These are phyloP conservation scores for Eucalyptus polybractea DNA, from an alignment of 345 rosid genomes.

Conservation along the genomic window DNA sequence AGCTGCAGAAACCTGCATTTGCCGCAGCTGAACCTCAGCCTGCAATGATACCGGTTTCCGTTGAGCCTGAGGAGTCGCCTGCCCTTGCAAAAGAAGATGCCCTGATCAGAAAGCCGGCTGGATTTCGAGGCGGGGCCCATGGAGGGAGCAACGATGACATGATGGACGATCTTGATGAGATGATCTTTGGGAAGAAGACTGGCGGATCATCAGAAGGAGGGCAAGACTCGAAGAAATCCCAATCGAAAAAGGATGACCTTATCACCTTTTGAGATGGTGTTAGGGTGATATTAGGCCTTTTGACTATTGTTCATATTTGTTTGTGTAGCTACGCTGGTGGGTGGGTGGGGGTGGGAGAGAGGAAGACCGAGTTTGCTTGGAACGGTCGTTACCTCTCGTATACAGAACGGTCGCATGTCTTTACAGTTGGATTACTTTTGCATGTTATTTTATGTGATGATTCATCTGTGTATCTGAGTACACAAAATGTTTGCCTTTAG, in stretches of 20 bases:
- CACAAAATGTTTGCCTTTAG: background rate
- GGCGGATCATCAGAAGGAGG: conserved; percentile 39
- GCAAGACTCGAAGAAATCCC: conserved; percentile 45
- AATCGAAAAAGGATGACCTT: conserved; percentile 67
- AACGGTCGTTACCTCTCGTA: background rate
- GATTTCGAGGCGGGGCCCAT: conserved; percentile 34
- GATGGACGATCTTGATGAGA: conserved; percentile 98
- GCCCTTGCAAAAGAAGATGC: conserved; percentile 42
- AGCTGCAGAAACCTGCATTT: conserved; percentile 39
- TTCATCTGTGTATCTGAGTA: background rate
- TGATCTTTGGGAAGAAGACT: conserved; percentile 87
- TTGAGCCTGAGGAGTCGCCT: conserved; percentile 73
- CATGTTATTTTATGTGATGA: background rate
- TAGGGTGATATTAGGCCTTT: background rate
- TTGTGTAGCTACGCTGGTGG: background rate
- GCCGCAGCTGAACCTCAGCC: conserved; percentile 46
- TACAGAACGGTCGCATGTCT: background rate
- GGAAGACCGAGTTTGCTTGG: background rate
- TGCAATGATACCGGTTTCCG: conserved; percentile 81
- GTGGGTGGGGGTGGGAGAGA: background rate
- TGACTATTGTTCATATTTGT: background rate
- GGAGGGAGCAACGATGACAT: conserved; percentile 62
- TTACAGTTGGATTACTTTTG: background rate
- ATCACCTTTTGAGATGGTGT: conserved; percentile 35
- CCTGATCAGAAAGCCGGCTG: conserved; percentile 64